Percentiles rank a stretch among this genome's conserved stretches.
Evolutionary conservation across 139 green algal species (phyloP).

Genomic region (Haematococcus lacustris): DNA sequence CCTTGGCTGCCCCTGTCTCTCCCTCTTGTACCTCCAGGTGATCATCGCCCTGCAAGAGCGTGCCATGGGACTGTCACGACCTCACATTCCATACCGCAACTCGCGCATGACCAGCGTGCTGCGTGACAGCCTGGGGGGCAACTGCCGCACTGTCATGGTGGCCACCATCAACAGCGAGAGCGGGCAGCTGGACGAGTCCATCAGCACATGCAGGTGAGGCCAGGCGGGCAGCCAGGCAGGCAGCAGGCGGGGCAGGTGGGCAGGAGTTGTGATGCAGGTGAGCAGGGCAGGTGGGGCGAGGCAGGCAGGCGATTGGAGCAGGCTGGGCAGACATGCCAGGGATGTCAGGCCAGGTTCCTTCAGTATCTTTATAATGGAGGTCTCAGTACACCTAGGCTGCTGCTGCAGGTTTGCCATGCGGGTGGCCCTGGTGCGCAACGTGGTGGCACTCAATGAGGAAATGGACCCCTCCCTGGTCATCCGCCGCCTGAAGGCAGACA

Average conservation of each 20-base stretch:
- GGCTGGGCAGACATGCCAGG: too few relatives aligned
- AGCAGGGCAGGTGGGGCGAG: too few relatives aligned
- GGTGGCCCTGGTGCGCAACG: conserved; percentile 77
- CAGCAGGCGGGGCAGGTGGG: too few relatives aligned
- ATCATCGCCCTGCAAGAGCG: conserved; percentile 68
- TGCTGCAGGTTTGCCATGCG: conserved; percentile 86
- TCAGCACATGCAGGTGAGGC: conserved; percentile 76
- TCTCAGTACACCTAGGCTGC: too few relatives aligned
- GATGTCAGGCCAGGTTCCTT: too few relatives aligned
- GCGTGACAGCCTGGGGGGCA: conserved; percentile 75
- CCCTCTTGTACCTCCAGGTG: conserved; percentile 13
- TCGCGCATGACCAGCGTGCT: conserved; percentile 73
- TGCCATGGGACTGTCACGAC: conserved; percentile 38
- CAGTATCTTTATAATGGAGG: too few relatives aligned
- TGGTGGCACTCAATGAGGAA: conserved; percentile 82
- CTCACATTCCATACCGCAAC: conserved; percentile 88
- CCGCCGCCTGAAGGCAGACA: conserved; percentile 43
- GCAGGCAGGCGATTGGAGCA: too few relatives aligned
- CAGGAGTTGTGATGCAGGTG: too few relatives aligned
- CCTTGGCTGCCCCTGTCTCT: background rate
- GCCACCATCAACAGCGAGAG: conserved; percentile 47
- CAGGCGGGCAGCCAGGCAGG: too few relatives aligned
- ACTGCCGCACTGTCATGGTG: conserved; percentile 79
- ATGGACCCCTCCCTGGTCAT: conserved; percentile 78
- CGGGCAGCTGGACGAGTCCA: conserved; percentile 70